A percentile compares a stretch with the other conserved stretches of the same genome.
phyloP scores from a whole-genome alignment of 805 yeast genomes.

The Candida maltosa region DNA sequence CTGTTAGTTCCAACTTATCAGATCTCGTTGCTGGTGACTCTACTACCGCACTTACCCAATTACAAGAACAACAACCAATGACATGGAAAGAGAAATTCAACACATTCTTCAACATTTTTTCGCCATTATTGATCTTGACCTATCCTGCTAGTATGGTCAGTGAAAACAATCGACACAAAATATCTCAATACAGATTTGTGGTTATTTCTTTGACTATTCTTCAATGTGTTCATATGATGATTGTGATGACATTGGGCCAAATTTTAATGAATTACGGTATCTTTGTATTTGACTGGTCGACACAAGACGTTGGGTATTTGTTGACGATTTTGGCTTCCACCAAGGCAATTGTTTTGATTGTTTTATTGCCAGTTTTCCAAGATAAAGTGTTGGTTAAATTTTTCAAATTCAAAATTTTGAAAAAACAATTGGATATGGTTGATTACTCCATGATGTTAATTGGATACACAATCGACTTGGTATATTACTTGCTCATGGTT shows the following conservation, averaged over 20 bases:
- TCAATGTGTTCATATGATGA: slow-evolving; percentile 30
- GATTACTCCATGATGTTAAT: slow-evolving; percentile 37
- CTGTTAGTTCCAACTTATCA: slow-evolving; percentile 6
- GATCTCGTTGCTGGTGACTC: no score
- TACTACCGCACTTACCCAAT: not conserved
- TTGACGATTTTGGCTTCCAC: slow-evolving; percentile 40
- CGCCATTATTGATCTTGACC: slow-evolving; percentile 52
- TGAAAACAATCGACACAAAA: slow-evolving; percentile 9
- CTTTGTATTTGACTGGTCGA: slow-evolving; percentile 48
- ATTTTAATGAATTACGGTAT: slow-evolving; percentile 50
- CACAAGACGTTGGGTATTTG: slow-evolving; percentile 49
- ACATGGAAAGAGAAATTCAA: not conserved
- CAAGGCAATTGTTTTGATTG: slow-evolving; percentile 43
- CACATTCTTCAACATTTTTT: slow-evolving; percentile 15
- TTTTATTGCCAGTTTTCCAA: slow-evolving; percentile 46
- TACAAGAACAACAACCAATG: not conserved
- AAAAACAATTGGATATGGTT: slow-evolving; percentile 44
- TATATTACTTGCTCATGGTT: slow-evolving; percentile 33
- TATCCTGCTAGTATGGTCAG: slow-evolving; percentile 34
- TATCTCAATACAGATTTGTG: slow-evolving; percentile 15
- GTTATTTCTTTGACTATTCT: slow-evolving; percentile 43
- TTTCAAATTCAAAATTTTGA: slow-evolving; percentile 24
- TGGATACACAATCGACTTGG: slow-evolving; percentile 31
- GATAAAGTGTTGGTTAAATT: slow-evolving; percentile 25
- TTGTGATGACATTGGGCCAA: slow-evolving; percentile 33